Evolutionary conservation across 352 stramenopile species (phyloP), one percentile per base, ranked within the genome.

Genomic region (Globisporangium emineosum): DNA sequence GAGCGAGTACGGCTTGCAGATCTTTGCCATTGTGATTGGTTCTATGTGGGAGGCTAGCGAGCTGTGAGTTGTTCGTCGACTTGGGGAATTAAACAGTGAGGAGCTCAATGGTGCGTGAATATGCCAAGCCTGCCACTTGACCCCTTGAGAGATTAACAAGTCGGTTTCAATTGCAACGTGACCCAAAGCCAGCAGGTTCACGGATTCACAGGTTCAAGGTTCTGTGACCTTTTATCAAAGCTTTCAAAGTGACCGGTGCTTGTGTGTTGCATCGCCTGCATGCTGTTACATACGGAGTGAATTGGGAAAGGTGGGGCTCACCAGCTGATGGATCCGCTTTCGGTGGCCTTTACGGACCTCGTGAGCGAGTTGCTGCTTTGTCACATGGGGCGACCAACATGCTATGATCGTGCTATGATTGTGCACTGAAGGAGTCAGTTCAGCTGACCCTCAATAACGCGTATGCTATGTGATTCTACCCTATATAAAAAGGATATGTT

Each of bases 1-100:
- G 51, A 59, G 60, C 23, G 57, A 58, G 15, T 27, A 66, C 30
- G 60, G 30, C 35, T 60, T 53, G 60, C 37, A 55, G 60, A 32
- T 60, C 33, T 60, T 60, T 15, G 35, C n/a, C 60, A 66, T 66
- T 23, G 37, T 45, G 19, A 29, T 29, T 57, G 12, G 13, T 10
- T 52, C 0, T 57, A 30, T 43, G 30, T 57, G 52, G 10, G 30
- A 25, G 35, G 3, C 12, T 40, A 47, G 13, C 25, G 27, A 55
- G 50, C 50, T 55, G 50, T n/a, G 15, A n/a, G 32, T 10, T 60
- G 54, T 21, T 32, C 27, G 37, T 27, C 3, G 40, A 54, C 57
- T 45, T 50, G 57, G 37, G 15, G 30, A 40, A 62, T 62, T 43
- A 43, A 30, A 62, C 43, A 62, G 37, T 62, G 57, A 53, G 42